Evolutionary conservation across 306 rosid species (phyloP), one percentile per base, ranked within the genome.

Genomic region (Ormosia emarginata): DNA sequence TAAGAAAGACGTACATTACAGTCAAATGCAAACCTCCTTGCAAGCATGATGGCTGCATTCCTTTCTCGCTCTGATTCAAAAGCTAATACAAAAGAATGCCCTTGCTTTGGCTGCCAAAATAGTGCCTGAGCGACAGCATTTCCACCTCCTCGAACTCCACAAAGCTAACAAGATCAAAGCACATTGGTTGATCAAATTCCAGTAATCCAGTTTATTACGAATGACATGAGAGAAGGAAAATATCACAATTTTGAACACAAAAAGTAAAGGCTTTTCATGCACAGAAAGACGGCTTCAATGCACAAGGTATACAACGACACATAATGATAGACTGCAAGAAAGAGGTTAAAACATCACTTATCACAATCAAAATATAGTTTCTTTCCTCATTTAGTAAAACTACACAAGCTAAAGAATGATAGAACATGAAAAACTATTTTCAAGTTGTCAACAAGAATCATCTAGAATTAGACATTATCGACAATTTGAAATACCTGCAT

Each of bases 81-180:
- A 53, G 99, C 99, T 74, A 95, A 82, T 32, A 93, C 92, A 74
- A 88, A 92, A n/a, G 97, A 90, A 62, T 77, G 83, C 24, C 94
- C 98, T 81, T 86, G 86, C 88, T 92, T 93, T 39, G 95, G 93
- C 88, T 93, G 98, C 99, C 99, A 95, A 89, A 88, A 95, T 75
- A 93, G 74, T 52, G 97, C 99, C 79, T 95, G 99, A 0, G 97
- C 90, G 0, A 85, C 98, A 0, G 99, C 99, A 82, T 95, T 95
- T 30, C 99, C 99, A 18, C 99, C 99, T 4, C 99, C 99, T 44
- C 99, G 86, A 58, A 95, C 98, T 58, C 99, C 99, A 46, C 99
- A 95, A 30, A 95, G 95, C 99, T 95, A 68, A 86, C 71, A 52
- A 74, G 29, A 68, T 2, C 34, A 55, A 62, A 62, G 55, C 66